A percentile compares a stretch with the other conserved stretches of the same genome.
phyloP scores from a whole-genome alignment of 2,329 filamentous ascomycete genomes.

The Neonectria coccinea region DNA sequence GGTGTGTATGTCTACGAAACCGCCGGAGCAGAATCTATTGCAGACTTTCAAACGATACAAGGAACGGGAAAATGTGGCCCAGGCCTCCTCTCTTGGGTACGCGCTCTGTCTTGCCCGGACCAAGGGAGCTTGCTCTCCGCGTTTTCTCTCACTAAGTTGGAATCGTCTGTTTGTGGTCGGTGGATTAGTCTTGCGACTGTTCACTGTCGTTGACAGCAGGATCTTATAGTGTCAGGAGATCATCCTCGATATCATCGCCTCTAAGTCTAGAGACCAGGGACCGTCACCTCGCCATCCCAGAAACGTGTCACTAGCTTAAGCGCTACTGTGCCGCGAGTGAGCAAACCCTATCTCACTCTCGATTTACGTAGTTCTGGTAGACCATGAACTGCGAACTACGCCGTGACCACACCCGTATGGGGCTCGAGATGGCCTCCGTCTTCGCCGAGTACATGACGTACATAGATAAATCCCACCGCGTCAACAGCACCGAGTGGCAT shows the following conservation, averaged over 20 bases:
- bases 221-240: background rate
- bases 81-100: background rate
- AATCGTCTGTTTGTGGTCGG: background rate
- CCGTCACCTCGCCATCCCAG: background rate
- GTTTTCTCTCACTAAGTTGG: background rate
- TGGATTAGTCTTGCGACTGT: background rate
- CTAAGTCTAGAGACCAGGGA: background rate
- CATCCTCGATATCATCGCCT: background rate
- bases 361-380: background rate
- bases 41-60: too few relatives aligned
- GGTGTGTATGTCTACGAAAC: too few relatives aligned
- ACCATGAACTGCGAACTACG: background rate
- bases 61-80: too few relatives aligned
- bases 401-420: background rate
- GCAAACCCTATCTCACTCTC: background rate
- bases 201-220: background rate
- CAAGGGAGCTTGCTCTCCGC: background rate
- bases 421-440: background rate
- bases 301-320: background rate
- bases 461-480: background rate
- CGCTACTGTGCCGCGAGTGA: background rate
- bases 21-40: too few relatives aligned
- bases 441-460: background rate
- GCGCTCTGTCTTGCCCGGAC: background rate
- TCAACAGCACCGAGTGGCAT: background rate